Evolutionary conservation across 208 protist genomes (phyloP), one percentile per base, ranked within the genome.

Genomic region (Leishmania braziliensis): DNA sequence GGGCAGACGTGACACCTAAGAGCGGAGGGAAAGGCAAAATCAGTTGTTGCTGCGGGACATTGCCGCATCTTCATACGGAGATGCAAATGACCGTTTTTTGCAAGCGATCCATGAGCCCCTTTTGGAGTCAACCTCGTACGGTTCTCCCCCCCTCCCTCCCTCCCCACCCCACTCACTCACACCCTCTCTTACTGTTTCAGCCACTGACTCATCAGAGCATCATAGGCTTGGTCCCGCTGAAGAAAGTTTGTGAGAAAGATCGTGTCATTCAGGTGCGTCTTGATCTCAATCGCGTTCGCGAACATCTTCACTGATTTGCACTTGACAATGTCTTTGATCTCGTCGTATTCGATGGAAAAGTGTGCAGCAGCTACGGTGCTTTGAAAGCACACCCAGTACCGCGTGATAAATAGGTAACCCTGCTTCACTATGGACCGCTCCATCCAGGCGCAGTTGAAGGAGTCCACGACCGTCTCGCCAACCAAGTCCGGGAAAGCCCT

Each of bases 271-370:
- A 95, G 58, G 75, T 97, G 91, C 10, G 93, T 94, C 16, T 79
- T 78, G 10, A 97, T 84, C 68, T 89, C 79, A 71, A 97, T 92
- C 18, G 91, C 85, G 53, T 93, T 95, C 73, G 92, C 91, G 29
- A 93, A 88, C 29, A 95, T 66, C 79, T 95, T 96, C 46, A 80
- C 85, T 29, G 84, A 89, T 54, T 91, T 90, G 53, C 84, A 83
- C 79, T 97, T 95, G 68, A 91, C 66, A 23, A 97, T 87, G 53
- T 97, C 91, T 54, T 92, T 93, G 68, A 97, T 92, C 75, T 97
- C 92, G 77, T 97, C 92, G 81, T 92, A 95, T 75, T 95, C 91
- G 16, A 95, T 58, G 39, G 86, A 84, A 77, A 97, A 93, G 29
- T 92, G 85, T 3, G 85, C 80, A 18, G 36, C 69, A 3, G 68